Percentiles rank a stretch among this genome's conserved stretches.
phyloP scores from a whole-genome alignment of 2,329 filamentous ascomycete genomes.

The Conoideocrella luteorostrata region DNA sequence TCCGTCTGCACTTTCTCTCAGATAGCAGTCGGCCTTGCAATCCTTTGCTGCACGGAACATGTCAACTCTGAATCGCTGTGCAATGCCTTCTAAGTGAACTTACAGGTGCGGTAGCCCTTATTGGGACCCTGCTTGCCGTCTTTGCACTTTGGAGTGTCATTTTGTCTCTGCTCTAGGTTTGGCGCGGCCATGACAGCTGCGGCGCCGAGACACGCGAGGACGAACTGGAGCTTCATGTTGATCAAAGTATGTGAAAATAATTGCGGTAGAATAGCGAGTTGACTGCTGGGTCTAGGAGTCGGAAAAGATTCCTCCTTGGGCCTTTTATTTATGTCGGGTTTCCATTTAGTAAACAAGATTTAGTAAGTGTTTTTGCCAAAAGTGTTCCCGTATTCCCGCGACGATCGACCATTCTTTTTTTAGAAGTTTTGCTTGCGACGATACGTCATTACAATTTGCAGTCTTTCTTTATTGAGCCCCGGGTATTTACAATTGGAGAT shows the following conservation, averaged over 20 bases:
- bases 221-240: neutral
- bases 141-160: neutral
- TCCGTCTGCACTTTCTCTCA: neutral
- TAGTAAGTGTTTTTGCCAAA: no score
- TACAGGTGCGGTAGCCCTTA: neutral
- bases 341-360: no score
- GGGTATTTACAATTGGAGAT: no score
- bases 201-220: neutral
- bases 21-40: neutral
- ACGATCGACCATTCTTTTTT: neutral
- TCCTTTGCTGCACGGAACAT: neutral
- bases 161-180: neutral
- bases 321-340: neutral
- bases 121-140: neutral
- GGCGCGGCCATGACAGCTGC: neutral
- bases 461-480: no score
- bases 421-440: neutral
- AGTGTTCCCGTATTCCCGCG: neutral
- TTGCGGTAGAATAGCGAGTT: neutral
- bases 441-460: neutral
- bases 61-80: neutral
- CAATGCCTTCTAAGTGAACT: neutral
- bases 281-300: no score
- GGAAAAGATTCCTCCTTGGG: no score
- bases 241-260: neutral